Percentiles rank a stretch among this genome's conserved stretches.
phyloP scores from a whole-genome alignment of 164 flowering plant genomes.

The Nelumbo lutea region DNA sequence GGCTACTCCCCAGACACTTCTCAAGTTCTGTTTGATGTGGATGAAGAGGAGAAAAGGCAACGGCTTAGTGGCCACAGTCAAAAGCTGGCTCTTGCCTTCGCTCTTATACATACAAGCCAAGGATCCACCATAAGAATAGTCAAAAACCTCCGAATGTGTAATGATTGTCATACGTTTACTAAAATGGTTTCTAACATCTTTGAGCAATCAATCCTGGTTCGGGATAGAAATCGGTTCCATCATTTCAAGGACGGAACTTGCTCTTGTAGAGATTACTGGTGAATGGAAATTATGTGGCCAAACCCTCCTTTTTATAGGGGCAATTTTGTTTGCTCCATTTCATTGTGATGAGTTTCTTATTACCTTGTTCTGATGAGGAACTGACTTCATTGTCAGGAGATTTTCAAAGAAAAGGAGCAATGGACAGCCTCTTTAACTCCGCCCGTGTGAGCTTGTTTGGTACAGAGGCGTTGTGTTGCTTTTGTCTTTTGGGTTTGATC shows the following conservation, averaged over 20 bases:
- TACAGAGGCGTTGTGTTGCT: too few relatives aligned
- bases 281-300: slow-evolving; percentile 14
- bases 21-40: slow-evolving; percentile 50
- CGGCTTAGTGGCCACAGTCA: slow-evolving; percentile 63
- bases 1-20: slow-evolving; percentile 70
- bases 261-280: slow-evolving; percentile 85
- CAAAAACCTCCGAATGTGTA: slow-evolving; percentile 76
- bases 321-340: neutral
- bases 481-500: too few relatives aligned
- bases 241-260: slow-evolving; percentile 72
- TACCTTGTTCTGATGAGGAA: too few relatives aligned
- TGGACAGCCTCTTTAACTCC: too few relatives aligned
- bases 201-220: slow-evolving; percentile 50
- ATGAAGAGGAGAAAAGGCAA: slow-evolving; percentile 65
- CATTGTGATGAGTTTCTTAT: too few relatives aligned
- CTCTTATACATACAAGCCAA: slow-evolving; percentile 44
- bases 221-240: slow-evolving; percentile 74
- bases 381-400: too few relatives aligned
- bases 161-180: slow-evolving; percentile 69
- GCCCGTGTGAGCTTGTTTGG: too few relatives aligned
- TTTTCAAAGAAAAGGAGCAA: too few relatives aligned
- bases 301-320: neutral
- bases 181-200: slow-evolving; percentile 54
- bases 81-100: slow-evolving; percentile 78
- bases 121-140: slow-evolving; percentile 58